Evolutionary conservation across 306 rosid species (phyloP), one percentile per base, ranked within the genome.

Genomic region (Abrus pulchellus): DNA sequence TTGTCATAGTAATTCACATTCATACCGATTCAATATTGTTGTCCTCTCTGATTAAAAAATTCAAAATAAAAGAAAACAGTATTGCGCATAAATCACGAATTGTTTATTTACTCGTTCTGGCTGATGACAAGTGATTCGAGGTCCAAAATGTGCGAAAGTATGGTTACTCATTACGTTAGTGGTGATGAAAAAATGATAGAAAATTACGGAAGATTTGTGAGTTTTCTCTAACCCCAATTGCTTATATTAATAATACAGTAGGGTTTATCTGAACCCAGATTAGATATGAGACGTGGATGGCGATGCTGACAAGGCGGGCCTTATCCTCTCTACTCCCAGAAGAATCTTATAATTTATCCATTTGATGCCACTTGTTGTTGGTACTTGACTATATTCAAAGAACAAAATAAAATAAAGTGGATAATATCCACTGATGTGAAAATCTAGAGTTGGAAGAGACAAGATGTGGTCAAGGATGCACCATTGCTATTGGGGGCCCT

Each of bases 281-380:
- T 80, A 47, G 91, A 87, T 52, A 1, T 7, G 65, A 61, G 87
- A 86, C 64, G 90, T 88, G 90, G 90, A 77, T 65, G 76, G 60
- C 52, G 77, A 86, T 70, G 88, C 50, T 87, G 91, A 87, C 85
- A 56, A 68, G 14, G 86, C 62, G 63, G 50, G 9, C 72, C 97
- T 90, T 88, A 88, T 92, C 97, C 68, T 33, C 50, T 41, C 50
- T 14, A 59, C 12, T 50, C 7, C 3, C 10, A 44, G 41, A 30
- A 64, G 83, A 82, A 80, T 76, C 78, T 85, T 82, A 36, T 32
- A 43, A n/a, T 79, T 47, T 44, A 85, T 90, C 88, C 85, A 32
- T 7, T 63, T 55, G 6, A 72, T 67, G 83, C 90, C 91, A 85
- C 94, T 82, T 87, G 85, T 60, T 9, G 49, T 43, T 69, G 85